Conservation (phyloP, 768 basidiomycete genomes). For the Candolleomyces efflorescens region DNA sequence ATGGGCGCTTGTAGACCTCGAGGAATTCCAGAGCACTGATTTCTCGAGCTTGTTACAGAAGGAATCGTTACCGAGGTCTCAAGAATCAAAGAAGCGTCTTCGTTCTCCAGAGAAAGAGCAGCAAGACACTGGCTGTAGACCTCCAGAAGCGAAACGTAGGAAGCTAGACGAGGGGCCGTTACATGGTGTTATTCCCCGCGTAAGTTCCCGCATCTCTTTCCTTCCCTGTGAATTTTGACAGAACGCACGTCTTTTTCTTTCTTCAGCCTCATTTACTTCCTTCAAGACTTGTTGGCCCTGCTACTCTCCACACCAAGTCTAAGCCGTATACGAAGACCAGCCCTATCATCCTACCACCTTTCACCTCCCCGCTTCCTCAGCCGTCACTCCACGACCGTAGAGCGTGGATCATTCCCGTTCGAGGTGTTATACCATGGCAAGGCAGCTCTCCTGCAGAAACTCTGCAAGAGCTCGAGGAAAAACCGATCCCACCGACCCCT, state of each 20-base stretch:
- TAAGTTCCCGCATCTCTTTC: conserved; percentile 24
- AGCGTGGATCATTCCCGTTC: conserved; percentile 57
- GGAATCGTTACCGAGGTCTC: not conserved
- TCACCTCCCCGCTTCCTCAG: conserved; percentile 22
- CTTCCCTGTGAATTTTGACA: conserved; percentile 1
- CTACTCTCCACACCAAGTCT: conserved; percentile 11
- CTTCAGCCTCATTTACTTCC: conserved; percentile 34
- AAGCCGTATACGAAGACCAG: conserved; percentile 30
- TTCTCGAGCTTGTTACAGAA: conserved; percentile 12
- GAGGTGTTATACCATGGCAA: conserved; percentile 48
- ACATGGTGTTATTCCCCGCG: conserved; percentile 40
- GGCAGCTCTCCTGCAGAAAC: conserved; percentile 39
- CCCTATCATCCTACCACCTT: conserved; percentile 34
- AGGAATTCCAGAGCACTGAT: conserved; percentile 39
- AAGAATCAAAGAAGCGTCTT: not conserved
- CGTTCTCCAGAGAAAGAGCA: no score
- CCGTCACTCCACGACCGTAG: conserved; percentile 33
- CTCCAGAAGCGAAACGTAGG: conserved; percentile 23
- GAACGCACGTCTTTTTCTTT: conserved; percentile 10
- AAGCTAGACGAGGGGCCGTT: conserved; percentile 33
- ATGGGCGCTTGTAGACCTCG: conserved; percentile 33
- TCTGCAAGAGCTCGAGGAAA: conserved; percentile 22
- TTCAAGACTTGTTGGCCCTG: conserved; percentile 12
- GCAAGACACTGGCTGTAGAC: not conserved
- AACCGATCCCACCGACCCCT: conserved; percentile 17